Base-by-base conservation (phyloP, 192 early-diverging fungal genomes). In the Kickxella alabastrina region DNA sequence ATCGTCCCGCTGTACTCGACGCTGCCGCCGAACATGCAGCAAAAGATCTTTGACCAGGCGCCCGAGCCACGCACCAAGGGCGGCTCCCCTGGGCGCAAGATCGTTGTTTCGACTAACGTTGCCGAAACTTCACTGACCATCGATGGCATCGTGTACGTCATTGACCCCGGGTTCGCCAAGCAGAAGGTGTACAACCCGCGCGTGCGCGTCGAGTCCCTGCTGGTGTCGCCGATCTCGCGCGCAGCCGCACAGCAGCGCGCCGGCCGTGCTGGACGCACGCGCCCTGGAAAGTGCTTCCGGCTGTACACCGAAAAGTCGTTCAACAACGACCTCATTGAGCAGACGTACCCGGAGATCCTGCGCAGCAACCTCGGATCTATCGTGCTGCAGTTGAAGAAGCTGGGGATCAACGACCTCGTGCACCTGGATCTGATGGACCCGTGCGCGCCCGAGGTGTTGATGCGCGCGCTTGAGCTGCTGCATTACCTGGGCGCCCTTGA, bases 401-500 rank as follows among this genome's bases (percentile, higher is more conserved):
- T 99, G 14, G 92, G 93, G 5, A 90, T 99, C 66, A 88, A 98
- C 60, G 93, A 98, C 68, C 74, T 99, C 31, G 95, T 98, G 3
- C 93, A 99, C 58, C 94, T 99, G 70, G 97, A 99, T 75, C 96
- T 98, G 41, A 97, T 99, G 93, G 97, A 99, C 54, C 92, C 97
- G 14, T 95, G 95, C 53, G 95, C 97, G 0, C 95, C 95, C 5
- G 95, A 98, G 68, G 98, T 95, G 1, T 65, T 98, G 37, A 99
- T 98, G 94, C 84, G 95, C 41, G 97, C 97, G 6, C 75, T 99
- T 22, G 97, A 98, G 71, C 69, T 96, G 23, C 66, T 99, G 10
- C 93, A 98, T 61, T 98, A 93, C 55, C 80, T 99, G 18, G 95
- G 84, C 8, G 95, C 92, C 9, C 68, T 99, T 34, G 89, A 96